Conservation (phyloP, 176 grass and related monocot genomes). For the Aegilops umbellulata region DNA sequence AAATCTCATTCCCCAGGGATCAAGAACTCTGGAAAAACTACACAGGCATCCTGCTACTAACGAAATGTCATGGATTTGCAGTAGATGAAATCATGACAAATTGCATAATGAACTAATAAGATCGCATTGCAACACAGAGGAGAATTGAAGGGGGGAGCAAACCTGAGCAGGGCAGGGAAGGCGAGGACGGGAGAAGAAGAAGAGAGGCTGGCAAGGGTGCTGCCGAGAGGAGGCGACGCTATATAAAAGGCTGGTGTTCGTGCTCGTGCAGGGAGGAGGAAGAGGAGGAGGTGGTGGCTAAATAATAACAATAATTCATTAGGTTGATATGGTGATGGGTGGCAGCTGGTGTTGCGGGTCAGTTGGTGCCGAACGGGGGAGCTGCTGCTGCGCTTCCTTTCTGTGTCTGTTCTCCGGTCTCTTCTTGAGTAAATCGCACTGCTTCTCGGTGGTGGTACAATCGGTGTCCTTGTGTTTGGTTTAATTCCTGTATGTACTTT, state of each 20-base stretch:
- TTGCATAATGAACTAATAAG: too few relatives aligned
- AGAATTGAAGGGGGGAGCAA: background rate
- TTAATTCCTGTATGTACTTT: conserved; percentile 4
- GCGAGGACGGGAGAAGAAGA: conserved; percentile 4
- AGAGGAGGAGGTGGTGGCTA: background rate
- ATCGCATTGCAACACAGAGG: background rate
- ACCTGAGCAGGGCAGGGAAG: conserved; percentile 47
- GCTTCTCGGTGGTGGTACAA: conserved; percentile 25
- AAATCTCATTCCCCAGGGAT: background rate
- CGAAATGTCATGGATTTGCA: background rate
- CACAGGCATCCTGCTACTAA: background rate
- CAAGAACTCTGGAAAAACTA: background rate
- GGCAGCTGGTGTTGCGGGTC: conserved; percentile 40
- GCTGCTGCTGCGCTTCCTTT: conserved; percentile 20
- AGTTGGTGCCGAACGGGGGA: conserved; percentile 29
- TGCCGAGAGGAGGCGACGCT: conserved; percentile 11
- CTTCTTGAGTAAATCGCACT: conserved; percentile 53
- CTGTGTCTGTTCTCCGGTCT: conserved; percentile 1
- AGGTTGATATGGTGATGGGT: conserved; percentile 27
- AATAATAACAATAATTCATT: conserved; percentile 13
- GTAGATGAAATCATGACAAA: background rate
- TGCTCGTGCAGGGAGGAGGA: conserved; percentile 19
- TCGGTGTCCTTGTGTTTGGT: background rate
- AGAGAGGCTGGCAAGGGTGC: conserved; percentile 25
- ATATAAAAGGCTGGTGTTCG: conserved; percentile 43